A percentile compares a stretch with the other conserved stretches of the same genome.
These are phyloP conservation scores for Omphalotus guepiniiformis DNA, from an alignment of 768 basidiomycete species.

Conservation along the genomic window DNA sequence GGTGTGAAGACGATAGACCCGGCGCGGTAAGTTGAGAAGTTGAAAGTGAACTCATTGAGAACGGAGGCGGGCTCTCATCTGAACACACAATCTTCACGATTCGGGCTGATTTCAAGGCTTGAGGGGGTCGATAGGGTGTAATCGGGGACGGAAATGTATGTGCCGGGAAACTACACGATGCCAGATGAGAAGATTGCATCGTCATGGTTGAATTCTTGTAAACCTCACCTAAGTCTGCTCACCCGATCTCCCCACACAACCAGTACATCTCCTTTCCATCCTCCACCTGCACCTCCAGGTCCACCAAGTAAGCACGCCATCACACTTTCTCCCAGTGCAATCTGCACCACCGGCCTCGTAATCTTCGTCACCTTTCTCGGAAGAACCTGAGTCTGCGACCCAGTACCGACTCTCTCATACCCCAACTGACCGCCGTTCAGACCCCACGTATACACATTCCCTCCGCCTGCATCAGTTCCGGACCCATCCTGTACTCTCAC, in stretches of 20 bases:
- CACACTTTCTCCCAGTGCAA: slow-evolving; percentile 65
- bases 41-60: slow-evolving; percentile 50
- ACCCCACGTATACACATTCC: slow-evolving; percentile 82
- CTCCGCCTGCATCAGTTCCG: slow-evolving; percentile 11
- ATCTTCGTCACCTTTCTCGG: slow-evolving; percentile 83
- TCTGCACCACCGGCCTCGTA: slow-evolving; percentile 59
- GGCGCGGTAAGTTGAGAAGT: neutral
- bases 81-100: slow-evolving; percentile 79
- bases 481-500: slow-evolving; percentile 37
- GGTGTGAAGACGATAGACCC: neutral
- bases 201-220: neutral
- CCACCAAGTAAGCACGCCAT: slow-evolving; percentile 38
- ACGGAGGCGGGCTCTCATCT: slow-evolving; percentile 77
- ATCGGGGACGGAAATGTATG: slow-evolving; percentile 76
- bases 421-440: slow-evolving; percentile 92
- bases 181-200: no score
- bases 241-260: slow-evolving; percentile 76
- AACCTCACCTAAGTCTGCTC: slow-evolving; percentile 65
- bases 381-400: slow-evolving; percentile 47
- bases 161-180: slow-evolving; percentile 53
- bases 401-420: slow-evolving; percentile 13
- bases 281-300: slow-evolving; percentile 79
- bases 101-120: slow-evolving; percentile 60
- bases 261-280: slow-evolving; percentile 75
- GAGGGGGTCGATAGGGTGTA: slow-evolving; percentile 76